Evolutionary conservation across 139 green algal genomes (phyloP), one percentile per base, ranked within the genome.

Genomic region (Micractinium sp.): DNA sequence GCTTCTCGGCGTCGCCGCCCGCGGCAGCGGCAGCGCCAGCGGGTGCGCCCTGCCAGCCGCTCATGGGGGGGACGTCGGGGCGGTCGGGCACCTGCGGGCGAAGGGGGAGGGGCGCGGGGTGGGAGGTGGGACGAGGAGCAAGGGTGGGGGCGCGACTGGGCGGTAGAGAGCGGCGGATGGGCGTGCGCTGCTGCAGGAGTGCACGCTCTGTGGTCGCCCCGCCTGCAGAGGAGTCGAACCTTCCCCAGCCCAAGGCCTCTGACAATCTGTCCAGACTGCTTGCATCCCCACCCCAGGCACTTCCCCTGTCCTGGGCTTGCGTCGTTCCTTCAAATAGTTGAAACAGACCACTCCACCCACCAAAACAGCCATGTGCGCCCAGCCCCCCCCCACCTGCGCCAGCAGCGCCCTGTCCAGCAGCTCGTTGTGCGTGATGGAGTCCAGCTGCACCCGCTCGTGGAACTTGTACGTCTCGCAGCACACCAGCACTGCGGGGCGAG

Each of bases 381-480:
- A 38, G 29, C 15, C 16, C 35, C 35, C n/a, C 0, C 81, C 0
- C 84, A 89, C 83, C 39, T 76, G 60, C 13, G 88, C 91, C 81
- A 99, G 88, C 82, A 81, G 93, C 38, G 93, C 90, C 15, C 95
- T 95, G 90, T 99, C 94, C 27, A 96, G 96, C 76, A 99, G 94
- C 93, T 99, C 98, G 88, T 99, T 99, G 90, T 95, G 92, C 16
- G 96, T 99, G 92, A 99, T 98, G 81, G 92, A 93, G 91, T 99
- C 96, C 79, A 99, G 93, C 94, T 98, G 95, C 66, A 96, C 93
- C 61, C 91, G 90, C 66, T 95, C 88, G 41, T 92, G 89, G 86
- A 99, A 99, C 95, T 99, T 99, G 95, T 97, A 96, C 39, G 96
- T 99, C 93, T 99, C 96, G 88, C 94, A 97, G 92, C 94, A 98